Base-by-base conservation (phyloP, 768 basidiomycete species). In the Mycena haematopus region DNA sequence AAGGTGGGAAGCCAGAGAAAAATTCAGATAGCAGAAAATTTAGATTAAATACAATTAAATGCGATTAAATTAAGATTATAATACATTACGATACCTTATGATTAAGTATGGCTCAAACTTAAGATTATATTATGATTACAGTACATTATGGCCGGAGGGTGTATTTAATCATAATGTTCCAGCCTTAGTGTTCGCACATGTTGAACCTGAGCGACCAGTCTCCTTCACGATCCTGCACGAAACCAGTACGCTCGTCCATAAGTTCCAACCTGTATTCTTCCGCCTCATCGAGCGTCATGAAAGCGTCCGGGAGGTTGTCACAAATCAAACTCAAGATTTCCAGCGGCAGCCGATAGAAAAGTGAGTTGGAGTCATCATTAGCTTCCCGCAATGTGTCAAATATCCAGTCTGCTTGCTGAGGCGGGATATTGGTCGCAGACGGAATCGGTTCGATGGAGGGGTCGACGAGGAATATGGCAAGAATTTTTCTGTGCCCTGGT, bases 401-500 rank as follows among this genome's bases (percentile, higher is more conserved):
- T 17, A 65, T 65, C 74, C 73, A 76, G 0, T 73, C 68, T 1
- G 17, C 35, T 45, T 75, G 77, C 67, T 78, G 78, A 2, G 72
- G 73, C 1, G 71, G 69, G 13, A 78, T 68, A 36, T 68, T 65
- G 10, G 64, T 65, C 0, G 71, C 70, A 6, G 78, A 75, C 3
- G 74, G 75, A n/a, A 70, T 70, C 9, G 77, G 67, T 0, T 61
- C 46, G n/a, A 66, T 54, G 14, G 67, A 62, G 6, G 79, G 79
- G 51, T 80, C 76, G 49, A 78, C 72, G 53, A 80, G 74, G 69
- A 77, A 77, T 56, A 79, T 69, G 6, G 72, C 72, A 25, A 80
- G 66, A 27, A 80, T 79, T 65, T 78, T 80, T 31, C 78, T 70
- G 57, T 76, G 71, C 6, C 78, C 79, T 0, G 77, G 76, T 59